Conservation (phyloP, 2,329 filamentous ascomycete species). For the Fusarium sp. region DNA sequence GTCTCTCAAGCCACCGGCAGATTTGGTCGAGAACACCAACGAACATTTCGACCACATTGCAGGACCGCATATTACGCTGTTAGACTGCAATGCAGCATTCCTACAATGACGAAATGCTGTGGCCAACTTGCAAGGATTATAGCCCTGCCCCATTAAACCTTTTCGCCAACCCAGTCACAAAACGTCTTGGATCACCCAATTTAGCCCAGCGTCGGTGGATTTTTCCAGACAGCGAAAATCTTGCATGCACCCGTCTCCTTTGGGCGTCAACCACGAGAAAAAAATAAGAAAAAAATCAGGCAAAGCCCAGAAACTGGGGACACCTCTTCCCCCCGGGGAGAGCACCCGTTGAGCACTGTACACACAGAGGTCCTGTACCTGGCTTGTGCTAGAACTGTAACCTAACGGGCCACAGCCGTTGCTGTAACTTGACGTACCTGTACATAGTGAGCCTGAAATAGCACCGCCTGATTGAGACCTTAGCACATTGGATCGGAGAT, state of each 20-base stretch:
- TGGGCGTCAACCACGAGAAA: slow-evolving; percentile 22
- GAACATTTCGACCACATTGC: background rate
- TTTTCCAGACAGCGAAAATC: slow-evolving; percentile 26
- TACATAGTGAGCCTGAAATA: background rate
- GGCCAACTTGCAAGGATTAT: slow-evolving; percentile 38
- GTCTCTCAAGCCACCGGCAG: slow-evolving; percentile 1
- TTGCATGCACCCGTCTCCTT: slow-evolving; percentile 20
- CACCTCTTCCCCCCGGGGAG: slow-evolving; percentile 9
- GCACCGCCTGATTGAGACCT: slow-evolving; percentile 42
- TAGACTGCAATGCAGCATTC: no score
- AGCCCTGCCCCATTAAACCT: slow-evolving; percentile 42
- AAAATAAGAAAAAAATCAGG: slow-evolving; percentile 1
- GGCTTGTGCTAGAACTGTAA: slow-evolving; percentile 10
- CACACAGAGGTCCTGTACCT: slow-evolving; percentile 20
- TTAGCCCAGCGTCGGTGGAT: slow-evolving; percentile 34
- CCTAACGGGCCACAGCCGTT: background rate
- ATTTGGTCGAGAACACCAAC: no score
- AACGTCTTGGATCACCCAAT: slow-evolving; percentile 8
- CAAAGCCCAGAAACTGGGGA: slow-evolving; percentile 19
- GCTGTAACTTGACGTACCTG: slow-evolving; percentile 3
- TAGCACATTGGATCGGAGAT: slow-evolving; percentile 39
- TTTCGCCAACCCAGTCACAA: slow-evolving; percentile 20
- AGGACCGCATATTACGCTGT: slow-evolving; percentile 14
- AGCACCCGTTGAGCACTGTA: slow-evolving; percentile 10
- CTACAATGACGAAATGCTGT: slow-evolving; percentile 45